phyloP scores from a whole-genome alignment of 2,329 filamentous ascomycete species.

The Clonostachys sp. region DNA sequence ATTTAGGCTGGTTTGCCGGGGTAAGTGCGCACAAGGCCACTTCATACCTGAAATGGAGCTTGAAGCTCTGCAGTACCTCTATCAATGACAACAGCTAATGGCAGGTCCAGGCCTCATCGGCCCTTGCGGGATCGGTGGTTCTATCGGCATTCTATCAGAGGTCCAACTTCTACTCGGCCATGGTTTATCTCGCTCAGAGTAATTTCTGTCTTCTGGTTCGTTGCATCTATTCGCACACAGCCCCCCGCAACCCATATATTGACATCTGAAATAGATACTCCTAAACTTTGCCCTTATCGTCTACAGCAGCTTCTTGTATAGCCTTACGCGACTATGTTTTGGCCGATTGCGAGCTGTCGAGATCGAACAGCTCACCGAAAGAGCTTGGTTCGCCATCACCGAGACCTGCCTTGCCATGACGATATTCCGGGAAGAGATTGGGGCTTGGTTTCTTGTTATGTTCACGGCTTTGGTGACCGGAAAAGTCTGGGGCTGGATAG shows the following conservation, averaged over 20 bases:
- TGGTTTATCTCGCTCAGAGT: constrained; percentile 93
- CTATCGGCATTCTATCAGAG: constrained; percentile 90
- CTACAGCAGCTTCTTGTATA: constrained; percentile 77
- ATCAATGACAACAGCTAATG: not conserved
- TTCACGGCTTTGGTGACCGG: constrained; percentile 88
- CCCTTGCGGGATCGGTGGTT: constrained; percentile 78
- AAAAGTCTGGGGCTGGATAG: constrained; percentile 99
- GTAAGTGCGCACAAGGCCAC: constrained; percentile 23
- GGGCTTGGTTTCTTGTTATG: constrained; percentile 93
- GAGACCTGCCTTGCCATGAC: constrained; percentile 98
- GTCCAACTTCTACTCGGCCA: constrained; percentile 97
- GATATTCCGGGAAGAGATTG: constrained; percentile 92
- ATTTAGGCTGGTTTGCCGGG: constrained; percentile 47
- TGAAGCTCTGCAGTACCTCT: constrained; percentile 9
- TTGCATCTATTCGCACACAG: constrained; percentile 6
- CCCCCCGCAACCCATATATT: not conserved
- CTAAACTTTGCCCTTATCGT: constrained; percentile 85
- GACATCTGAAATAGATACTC: constrained; percentile 58
- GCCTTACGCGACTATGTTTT: constrained; percentile 84
- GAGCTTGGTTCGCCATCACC: constrained; percentile 96
- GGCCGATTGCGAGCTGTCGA: constrained; percentile 88
- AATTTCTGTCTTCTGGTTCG: constrained; percentile 89
- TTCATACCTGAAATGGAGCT: not conserved
- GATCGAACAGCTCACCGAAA: constrained; percentile 94
- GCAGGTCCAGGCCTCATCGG: constrained; percentile 65